Evolutionary conservation across 306 rosid species (phyloP).

Genomic region (Begonia loranthoides): DNA sequence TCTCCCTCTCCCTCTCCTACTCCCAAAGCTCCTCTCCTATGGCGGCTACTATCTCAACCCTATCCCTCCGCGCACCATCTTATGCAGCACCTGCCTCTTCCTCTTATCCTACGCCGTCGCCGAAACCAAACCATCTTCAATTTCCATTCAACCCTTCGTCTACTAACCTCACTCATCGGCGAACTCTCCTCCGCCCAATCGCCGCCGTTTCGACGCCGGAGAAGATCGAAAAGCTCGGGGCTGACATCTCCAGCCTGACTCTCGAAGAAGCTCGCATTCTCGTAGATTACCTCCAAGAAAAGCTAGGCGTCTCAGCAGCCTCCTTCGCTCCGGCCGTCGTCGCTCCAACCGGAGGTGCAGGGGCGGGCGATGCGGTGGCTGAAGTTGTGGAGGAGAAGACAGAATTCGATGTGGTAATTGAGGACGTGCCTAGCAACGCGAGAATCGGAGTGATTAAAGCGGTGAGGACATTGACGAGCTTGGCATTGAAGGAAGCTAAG

Average conservation of each 20-base stretch:
- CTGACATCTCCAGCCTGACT: conserved; percentile 54
- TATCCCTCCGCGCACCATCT: conserved; percentile 30
- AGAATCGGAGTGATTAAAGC: conserved; percentile 82
- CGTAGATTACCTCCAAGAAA: conserved; percentile 81
- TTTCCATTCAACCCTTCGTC: conserved; percentile 19
- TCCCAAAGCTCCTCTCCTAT: conserved; percentile 13
- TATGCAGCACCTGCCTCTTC: conserved; percentile 17
- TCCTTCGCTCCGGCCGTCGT: conserved; percentile 55
- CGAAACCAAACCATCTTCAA: conserved; percentile 23
- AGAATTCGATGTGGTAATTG: conserved; percentile 84
- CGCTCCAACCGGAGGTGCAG: conserved; percentile 22
- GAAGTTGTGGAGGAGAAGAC: conserved; percentile 67
- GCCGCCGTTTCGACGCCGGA: conserved; percentile 51
- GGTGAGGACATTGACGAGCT: conserved; percentile 65
- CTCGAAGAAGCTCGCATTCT: conserved; percentile 72
- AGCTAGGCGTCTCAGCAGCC: conserved; percentile 87
- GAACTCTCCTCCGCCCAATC: conserved; percentile 40
- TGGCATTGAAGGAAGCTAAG: conserved; percentile 89
- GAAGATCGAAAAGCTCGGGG: conserved; percentile 52
- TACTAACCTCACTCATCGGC: conserved; percentile 26
- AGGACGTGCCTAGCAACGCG: conserved; percentile 70
- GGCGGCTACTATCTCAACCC: conserved; percentile 47
- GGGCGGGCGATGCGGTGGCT: conserved; percentile 23
- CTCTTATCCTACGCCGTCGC: conserved; percentile 20
- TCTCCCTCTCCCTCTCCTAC: not conserved